Conservation (phyloP, 768 basidiomycete species). For the Paxillus rubicundulus region DNA sequence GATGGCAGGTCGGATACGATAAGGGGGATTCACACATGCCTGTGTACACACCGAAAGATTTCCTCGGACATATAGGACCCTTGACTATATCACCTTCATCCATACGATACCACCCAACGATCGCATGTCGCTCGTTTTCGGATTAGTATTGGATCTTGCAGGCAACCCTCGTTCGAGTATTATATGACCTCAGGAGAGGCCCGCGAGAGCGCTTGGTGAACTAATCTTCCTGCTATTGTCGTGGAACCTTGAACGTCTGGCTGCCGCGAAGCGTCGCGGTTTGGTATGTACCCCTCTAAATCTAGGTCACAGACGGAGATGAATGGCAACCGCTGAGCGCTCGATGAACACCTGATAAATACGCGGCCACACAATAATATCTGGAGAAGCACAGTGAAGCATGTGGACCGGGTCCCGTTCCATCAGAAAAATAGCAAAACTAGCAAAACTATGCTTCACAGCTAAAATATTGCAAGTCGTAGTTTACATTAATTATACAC, state of each 20-base stretch:
- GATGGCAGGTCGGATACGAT: constrained; percentile 27
- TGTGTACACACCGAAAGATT: background rate
- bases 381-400: background rate
- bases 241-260: background rate
- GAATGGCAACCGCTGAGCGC: background rate
- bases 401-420: background rate
- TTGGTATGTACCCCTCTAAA: background rate
- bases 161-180: background rate
- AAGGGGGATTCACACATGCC: background rate
- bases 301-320: background rate
- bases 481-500: background rate
- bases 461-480: too few species aligned
- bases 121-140: background rate
- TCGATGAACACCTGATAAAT: background rate
- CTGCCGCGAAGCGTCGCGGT: background rate
- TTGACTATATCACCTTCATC: background rate
- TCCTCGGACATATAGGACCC: background rate
- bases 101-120: background rate
- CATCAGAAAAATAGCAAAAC: background rate
- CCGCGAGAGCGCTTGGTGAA: too few species aligned
- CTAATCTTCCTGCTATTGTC: too few species aligned
- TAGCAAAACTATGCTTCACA: too few species aligned
- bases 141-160: background rate
- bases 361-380: background rate
- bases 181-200: background rate